Evolutionary conservation across 2,329 filamentous ascomycete species (phyloP).

Genomic region (Fusarium proliferatum): DNA sequence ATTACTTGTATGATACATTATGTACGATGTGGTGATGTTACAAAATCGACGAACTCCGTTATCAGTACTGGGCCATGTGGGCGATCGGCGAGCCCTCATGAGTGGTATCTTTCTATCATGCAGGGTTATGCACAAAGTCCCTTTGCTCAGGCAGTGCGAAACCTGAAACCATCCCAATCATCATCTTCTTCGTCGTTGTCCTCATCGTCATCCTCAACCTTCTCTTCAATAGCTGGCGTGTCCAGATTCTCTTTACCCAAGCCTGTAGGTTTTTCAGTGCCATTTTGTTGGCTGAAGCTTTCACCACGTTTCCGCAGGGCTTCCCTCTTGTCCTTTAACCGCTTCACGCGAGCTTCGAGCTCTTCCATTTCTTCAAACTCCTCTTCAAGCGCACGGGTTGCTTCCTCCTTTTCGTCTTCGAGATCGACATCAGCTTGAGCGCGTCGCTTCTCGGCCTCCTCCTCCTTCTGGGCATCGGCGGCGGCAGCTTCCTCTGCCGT

Average conservation of each 20-base stretch:
- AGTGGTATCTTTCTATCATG: neutral
- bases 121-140: neutral
- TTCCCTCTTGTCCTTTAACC: slow-evolving; percentile 77
- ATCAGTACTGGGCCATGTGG: neutral
- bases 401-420: slow-evolving; percentile 80
- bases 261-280: slow-evolving; percentile 30
- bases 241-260: slow-evolving; percentile 47
- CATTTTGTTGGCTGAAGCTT: slow-evolving; percentile 45
- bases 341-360: slow-evolving; percentile 76
- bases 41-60: slow-evolving; percentile 26
- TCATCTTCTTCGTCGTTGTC: slow-evolving; percentile 61
- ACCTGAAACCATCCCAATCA: slow-evolving; percentile 71
- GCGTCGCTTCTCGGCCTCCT: slow-evolving; percentile 64
- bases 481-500: slow-evolving; percentile 71
- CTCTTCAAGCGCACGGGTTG: slow-evolving; percentile 75
- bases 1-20: slow-evolving; percentile 44
- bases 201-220: slow-evolving; percentile 61
- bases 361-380: slow-evolving; percentile 88
- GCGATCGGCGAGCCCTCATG: neutral
- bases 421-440: slow-evolving; percentile 65
- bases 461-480: slow-evolving; percentile 60
- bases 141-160: slow-evolving; percentile 45
- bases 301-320: slow-evolving; percentile 62
- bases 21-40: slow-evolving; percentile 42
- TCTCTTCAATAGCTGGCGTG: slow-evolving; percentile 50